Percentiles rank a stretch among this genome's conserved stretches.
phyloP scores from a whole-genome alignment of 768 basidiomycete species.

The Boletus insuetus region DNA sequence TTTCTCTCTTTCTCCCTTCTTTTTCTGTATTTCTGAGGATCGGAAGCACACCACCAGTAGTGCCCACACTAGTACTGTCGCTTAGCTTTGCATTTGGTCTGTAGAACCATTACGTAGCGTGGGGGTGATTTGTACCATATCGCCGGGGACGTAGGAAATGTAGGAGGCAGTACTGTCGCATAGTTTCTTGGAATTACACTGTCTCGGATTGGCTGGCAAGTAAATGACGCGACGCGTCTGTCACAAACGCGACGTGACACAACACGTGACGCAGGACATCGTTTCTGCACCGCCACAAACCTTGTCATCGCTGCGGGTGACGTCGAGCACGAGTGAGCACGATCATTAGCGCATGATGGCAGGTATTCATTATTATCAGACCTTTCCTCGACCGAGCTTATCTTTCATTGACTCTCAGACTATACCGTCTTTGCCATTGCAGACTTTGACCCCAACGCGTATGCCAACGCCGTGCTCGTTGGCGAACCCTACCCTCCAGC shows the following conservation, averaged over 20 bases:
- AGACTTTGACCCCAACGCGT: conserved; percentile 84
- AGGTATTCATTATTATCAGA: conserved; percentile 14
- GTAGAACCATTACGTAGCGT: conserved; percentile 15
- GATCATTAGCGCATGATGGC: conserved; percentile 9
- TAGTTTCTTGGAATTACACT: conserved; percentile 22
- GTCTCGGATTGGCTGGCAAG: not conserved
- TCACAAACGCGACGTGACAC: conserved; percentile 31
- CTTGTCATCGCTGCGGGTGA: not conserved
- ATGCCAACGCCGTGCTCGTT: conserved; percentile 87
- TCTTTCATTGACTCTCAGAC: conserved; percentile 41
- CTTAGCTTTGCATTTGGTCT: conserved; percentile 21
- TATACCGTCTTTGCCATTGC: conserved; percentile 71
- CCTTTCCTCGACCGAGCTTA: not conserved
- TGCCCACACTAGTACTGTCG: conserved; percentile 16
- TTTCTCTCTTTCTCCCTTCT: not conserved
- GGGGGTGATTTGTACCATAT: conserved; percentile 24
- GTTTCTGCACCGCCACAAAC: conserved; percentile 20
- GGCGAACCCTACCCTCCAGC: conserved; percentile 69
- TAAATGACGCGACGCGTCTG: conserved; percentile 22
- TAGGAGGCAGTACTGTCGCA: conserved; percentile 1
- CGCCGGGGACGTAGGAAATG: conserved; percentile 10
- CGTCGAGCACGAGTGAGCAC: not conserved
- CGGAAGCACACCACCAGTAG: conserved; percentile 5
- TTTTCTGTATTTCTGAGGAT: conserved; percentile 18
- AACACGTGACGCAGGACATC: conserved; percentile 22